Evolutionary conservation across 768 basidiomycete genomes (phyloP).

Genomic region (Pulveroboletus sp.): DNA sequence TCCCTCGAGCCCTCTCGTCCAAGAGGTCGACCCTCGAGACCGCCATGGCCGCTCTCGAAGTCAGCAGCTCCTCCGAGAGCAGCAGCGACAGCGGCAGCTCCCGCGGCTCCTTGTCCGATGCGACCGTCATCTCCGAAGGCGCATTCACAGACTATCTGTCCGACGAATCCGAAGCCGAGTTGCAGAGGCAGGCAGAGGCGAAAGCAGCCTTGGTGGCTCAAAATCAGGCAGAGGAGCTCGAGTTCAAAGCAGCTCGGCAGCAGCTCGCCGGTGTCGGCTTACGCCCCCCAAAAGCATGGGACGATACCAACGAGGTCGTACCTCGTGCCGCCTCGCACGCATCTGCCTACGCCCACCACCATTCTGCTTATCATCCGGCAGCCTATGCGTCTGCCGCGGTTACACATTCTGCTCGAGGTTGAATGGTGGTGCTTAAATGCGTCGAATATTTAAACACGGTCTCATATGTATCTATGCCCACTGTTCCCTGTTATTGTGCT

Average conservation of each 20-base stretch:
- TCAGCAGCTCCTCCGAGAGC: slow-evolving; percentile 49
- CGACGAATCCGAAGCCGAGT: slow-evolving; percentile 88
- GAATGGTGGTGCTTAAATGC: slow-evolving; percentile 3
- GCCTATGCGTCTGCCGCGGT: slow-evolving; percentile 24
- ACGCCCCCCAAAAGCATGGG: slow-evolving; percentile 76
- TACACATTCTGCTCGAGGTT: slow-evolving; percentile 31
- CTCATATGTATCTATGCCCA: slow-evolving; percentile 25
- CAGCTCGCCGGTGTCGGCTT: slow-evolving; percentile 72
- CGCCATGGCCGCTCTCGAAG: slow-evolving; percentile 37
- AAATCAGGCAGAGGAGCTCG: slow-evolving; percentile 73
- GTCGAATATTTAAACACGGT: slow-evolving; percentile 20
- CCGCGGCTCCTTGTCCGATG: slow-evolving; percentile 59
- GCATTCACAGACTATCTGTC: slow-evolving; percentile 88
- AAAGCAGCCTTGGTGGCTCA: slow-evolving; percentile 76
- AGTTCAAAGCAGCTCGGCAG: slow-evolving; percentile 77
- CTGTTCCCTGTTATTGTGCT: slow-evolving; percentile 15
- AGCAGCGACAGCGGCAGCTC: slow-evolving; percentile 53
- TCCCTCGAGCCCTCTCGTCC: slow-evolving; percentile 33
- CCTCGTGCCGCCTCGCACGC: slow-evolving; percentile 24
- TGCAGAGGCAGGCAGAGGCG: slow-evolving; percentile 82
- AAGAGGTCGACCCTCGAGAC: slow-evolving; percentile 36
- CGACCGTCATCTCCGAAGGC: slow-evolving; percentile 80
- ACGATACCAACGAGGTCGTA: slow-evolving; percentile 42
- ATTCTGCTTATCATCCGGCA: slow-evolving; percentile 27
- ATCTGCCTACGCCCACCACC: slow-evolving; percentile 25